Evolutionary conservation across 805 yeast genomes (phyloP), one percentile per base, ranked within the genome.

Genomic region (Ogataea pignaliae): DNA sequence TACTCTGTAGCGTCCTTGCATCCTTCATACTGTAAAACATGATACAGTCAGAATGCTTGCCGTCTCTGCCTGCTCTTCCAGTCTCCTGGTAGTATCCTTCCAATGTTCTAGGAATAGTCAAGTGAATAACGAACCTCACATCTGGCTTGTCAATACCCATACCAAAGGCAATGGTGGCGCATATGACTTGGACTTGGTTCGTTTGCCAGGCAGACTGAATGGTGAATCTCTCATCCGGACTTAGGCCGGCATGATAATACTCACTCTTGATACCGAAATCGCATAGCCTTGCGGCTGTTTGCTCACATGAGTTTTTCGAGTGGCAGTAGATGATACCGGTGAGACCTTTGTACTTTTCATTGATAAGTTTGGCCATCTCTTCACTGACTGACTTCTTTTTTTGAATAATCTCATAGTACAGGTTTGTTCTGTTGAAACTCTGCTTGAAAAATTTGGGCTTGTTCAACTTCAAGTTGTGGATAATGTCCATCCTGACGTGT

Each of bases 81-180:
- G 98, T 90, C 62, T 93, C 99, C 64, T 93, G 99, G 57, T 93
- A 93, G 63, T 93, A 93, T 0, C 97, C 98, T 65, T 93, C 99
- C 51, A 93, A 70, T 42, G 88, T 87, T 55, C 97, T 70, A 0
- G 99, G 97, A 21, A 93, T 67, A 6, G 93, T 86, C 50, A 84
- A 73, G 66, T 93, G 99, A 35, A 88, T 80, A 3, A 93, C 98
- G 68, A 75, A 90, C 38, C 99, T 71, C 11, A 93, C 99, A 64
- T 93, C 95, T 0, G 97, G 86, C 62, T 93, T 93, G 66, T 93
- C 99, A 44, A 93, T 91, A 39, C 99, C 99, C 99, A 93, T 93
- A 26, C 99, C 99, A 72, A 93, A 93, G 0, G 99, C 99, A 56
- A 93, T 85, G 0, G 99, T 93, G 0, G 99, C 99, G 68, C 97